phyloP scores from a whole-genome alignment of 805 yeast genomes.

The Myxozyma vanderwaltii region DNA sequence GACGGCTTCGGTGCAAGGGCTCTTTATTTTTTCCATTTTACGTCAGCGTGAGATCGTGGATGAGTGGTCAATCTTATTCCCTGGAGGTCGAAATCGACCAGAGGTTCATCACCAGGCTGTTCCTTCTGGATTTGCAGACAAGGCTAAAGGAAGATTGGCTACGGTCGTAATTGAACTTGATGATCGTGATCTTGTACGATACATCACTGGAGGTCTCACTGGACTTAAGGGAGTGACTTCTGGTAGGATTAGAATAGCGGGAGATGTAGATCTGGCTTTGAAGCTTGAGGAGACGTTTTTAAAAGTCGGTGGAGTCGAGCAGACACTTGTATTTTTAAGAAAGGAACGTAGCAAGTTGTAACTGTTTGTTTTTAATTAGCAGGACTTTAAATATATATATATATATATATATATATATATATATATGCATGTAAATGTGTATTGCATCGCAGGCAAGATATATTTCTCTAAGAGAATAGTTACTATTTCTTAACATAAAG shows the following conservation, averaged over 20 bases:
- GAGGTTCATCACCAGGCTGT: constrained; percentile 22
- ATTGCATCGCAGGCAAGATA: background rate
- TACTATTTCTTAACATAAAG: constrained; percentile 44
- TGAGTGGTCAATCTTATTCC: constrained; percentile 27
- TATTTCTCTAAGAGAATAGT: background rate
- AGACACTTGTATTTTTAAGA: constrained; percentile 22
- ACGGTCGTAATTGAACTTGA: constrained; percentile 28
- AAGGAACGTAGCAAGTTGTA: constrained; percentile 3
- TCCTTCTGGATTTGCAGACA: constrained; percentile 11
- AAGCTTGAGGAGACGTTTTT: constrained; percentile 25
- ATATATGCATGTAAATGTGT: too few relatives aligned
- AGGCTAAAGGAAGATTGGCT: constrained; percentile 5
- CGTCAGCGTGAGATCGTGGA: constrained; percentile 14
- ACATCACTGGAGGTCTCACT: constrained; percentile 27
- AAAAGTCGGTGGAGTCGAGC: constrained; percentile 24
- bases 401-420: too few relatives aligned
- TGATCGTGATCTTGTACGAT: constrained; percentile 25
- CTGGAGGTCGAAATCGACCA: constrained; percentile 11
- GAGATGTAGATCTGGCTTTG: constrained; percentile 33
- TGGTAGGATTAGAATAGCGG: constrained; percentile 29
- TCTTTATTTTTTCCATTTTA: constrained; percentile 25
- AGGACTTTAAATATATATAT: background rate
- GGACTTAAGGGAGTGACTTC: constrained; percentile 28
- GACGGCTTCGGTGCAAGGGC: constrained; percentile 17
- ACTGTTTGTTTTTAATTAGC: background rate